Evolutionary conservation across 73 alveolate genomes (phyloP).

Genomic region (Tetrahymena borealis): DNA sequence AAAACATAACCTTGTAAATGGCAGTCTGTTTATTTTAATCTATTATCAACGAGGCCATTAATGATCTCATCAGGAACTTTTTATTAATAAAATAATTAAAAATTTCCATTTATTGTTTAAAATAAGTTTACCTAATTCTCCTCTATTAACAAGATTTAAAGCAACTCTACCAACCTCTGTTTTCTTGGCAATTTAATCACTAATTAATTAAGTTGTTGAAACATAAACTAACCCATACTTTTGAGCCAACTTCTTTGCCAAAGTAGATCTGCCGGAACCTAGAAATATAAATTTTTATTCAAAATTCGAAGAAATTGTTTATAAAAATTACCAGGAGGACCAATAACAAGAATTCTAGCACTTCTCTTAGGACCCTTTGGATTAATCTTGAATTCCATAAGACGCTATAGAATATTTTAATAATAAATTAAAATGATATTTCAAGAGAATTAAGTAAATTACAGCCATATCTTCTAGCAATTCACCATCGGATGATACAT

Average conservation of each 20-base stretch:
- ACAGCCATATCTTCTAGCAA: conserved; percentile 46
- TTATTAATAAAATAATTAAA: not conserved
- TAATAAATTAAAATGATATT: conserved; percentile 41
- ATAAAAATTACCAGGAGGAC: conserved; percentile 76
- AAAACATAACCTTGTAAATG: conserved; percentile 86
- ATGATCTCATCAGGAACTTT: conserved; percentile 74
- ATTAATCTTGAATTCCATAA: conserved; percentile 52
- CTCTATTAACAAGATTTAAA: conserved; percentile 50
- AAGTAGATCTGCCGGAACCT: conserved; percentile 80
- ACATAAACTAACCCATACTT: conserved; percentile 75
- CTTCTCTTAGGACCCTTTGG: conserved; percentile 86
- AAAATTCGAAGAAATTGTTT: not conserved
- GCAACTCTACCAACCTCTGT: conserved; percentile 65
- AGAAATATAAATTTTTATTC: not conserved
- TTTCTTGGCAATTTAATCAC: conserved; percentile 64
- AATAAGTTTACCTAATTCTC: conserved; percentile 39
- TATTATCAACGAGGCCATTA: conserved; percentile 62
- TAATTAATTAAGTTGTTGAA: conserved; percentile 62
- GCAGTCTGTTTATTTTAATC: conserved; percentile 76
- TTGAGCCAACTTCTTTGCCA: conserved; percentile 62
- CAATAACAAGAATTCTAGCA: conserved; percentile 83
- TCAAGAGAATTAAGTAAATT: not conserved
- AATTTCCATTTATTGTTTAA: too few relatives aligned
- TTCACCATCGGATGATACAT: conserved; percentile 49
- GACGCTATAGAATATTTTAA: conserved; percentile 50